Evolutionary conservation across 2,329 filamentous ascomycete genomes (phyloP), one percentile per base, ranked within the genome.

Genomic region (Pseudogymnoascus sp.): DNA sequence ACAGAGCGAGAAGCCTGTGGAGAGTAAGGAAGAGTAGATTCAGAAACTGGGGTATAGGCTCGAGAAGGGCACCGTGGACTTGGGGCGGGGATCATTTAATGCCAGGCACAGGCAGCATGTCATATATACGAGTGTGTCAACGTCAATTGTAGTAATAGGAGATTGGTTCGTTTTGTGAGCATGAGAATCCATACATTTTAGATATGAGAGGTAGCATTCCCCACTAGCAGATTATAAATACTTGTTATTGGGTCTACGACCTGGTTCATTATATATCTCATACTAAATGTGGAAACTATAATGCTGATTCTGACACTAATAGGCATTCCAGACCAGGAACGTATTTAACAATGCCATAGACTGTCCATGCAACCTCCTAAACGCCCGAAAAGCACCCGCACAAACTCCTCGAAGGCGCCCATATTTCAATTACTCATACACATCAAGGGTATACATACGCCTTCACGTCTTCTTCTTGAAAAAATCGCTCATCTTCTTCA

Each of bases 401-500:
- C 9, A 33, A 55, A 55, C 49, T 33, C 49, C 49, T 1, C 22
- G 11, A 9, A 49, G 2, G 23, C n/a, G 4, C n/a, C 23, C 49
- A 8, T 55, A 55, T 33, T 12, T 12, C 49, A 55, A 55, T 33
- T 55, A 55, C 28, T 55, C 49, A 19, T 55, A 55, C 49, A 55
- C 25, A 52, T 4, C 23, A 30, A 12, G 8, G n/a, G 45, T 33
- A 16, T 19, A 2, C 25, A 33, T 5, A 2, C 9, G 1, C 28
- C n/a, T 9, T 55, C 49, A 62, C 8, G 35, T 49, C 63, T 76
- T 77, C 77, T 93, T 95, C 64, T 85, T 85, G 75, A 99, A 99
- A 77, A 99, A 99, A 65, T 87, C 84, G 72, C 90, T 96, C 83
- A 99, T 84, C 79, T 97, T 99, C 82, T 90, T 94, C 94, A 99